Conservation (phyloP, 495 filamentous ascomycete genomes). For the Achaetomiella virescens region DNA sequence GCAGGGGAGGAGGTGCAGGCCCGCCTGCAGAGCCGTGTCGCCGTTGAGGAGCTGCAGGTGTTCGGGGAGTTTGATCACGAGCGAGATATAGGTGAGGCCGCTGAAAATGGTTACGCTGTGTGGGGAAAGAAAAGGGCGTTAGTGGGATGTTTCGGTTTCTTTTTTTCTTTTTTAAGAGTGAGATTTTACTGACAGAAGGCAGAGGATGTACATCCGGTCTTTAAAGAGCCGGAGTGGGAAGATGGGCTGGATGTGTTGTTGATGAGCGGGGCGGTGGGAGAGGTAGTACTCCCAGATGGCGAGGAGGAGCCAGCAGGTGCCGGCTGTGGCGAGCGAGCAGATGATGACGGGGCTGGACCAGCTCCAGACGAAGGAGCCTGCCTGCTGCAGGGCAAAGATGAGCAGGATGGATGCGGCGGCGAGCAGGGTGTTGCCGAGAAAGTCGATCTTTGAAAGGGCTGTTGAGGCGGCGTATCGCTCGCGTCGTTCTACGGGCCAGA, state of each 20-base stretch:
- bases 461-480: slow-evolving; percentile 19
- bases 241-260: slow-evolving; percentile 33
- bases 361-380: slow-evolving; percentile 38
- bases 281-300: slow-evolving; percentile 40
- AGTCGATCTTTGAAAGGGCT: slow-evolving; percentile 44
- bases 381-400: slow-evolving; percentile 54
- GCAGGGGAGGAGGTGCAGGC: slow-evolving; percentile 52
- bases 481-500: slow-evolving; percentile 35
- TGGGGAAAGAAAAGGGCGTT: slow-evolving; percentile 26
- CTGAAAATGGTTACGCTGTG: slow-evolving; percentile 42
- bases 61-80: slow-evolving; percentile 54
- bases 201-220: slow-evolving; percentile 29
- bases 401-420: slow-evolving; percentile 50
- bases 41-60: slow-evolving; percentile 53
- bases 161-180: no score
- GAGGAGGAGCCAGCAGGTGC: slow-evolving; percentile 42
- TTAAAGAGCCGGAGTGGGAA: slow-evolving; percentile 36
- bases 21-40: slow-evolving; percentile 44
- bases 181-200: background rate
- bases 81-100: slow-evolving; percentile 52
- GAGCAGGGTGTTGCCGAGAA: slow-evolving; percentile 50
- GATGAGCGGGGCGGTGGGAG: slow-evolving; percentile 23
- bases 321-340: slow-evolving; percentile 37
- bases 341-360: slow-evolving; percentile 44
- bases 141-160: no score